phyloP scores from a whole-genome alignment of 768 basidiomycete species.

The Suillus plorans region DNA sequence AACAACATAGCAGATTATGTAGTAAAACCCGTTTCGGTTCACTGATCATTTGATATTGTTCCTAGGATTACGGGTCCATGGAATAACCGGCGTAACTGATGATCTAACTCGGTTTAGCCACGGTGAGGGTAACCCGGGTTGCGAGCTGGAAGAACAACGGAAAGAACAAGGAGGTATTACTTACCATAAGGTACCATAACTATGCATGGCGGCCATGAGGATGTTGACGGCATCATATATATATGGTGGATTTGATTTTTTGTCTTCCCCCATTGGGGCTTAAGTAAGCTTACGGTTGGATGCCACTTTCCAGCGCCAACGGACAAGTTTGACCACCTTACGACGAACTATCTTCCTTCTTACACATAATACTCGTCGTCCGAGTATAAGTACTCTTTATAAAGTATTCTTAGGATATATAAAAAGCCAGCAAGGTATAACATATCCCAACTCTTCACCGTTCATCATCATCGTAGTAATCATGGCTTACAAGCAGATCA shows the following conservation, averaged over 20 bases:
- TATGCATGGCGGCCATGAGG: conserved; percentile 1
- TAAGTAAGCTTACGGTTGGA: neutral
- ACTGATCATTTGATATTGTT: too few relatives aligned
- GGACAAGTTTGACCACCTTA: neutral
- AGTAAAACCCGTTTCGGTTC: too few relatives aligned
- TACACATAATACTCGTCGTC: neutral
- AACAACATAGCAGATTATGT: too few relatives aligned
- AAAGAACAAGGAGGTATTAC: neutral
- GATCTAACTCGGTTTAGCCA: neutral
- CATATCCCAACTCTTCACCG: neutral
- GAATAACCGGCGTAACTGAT: neutral
- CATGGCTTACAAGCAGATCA: conserved; percentile 16
- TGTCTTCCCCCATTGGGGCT: neutral
- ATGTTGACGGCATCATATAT: neutral
- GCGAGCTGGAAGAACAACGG: conserved; percentile 1
- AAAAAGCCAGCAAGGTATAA: neutral
- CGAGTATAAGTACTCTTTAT: neutral
- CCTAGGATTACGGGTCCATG: neutral
- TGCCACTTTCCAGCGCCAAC: neutral
- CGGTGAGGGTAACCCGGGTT: conserved; percentile 2
- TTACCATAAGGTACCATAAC: neutral
- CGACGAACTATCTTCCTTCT: neutral
- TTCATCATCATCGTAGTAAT: neutral
- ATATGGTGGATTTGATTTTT: neutral
- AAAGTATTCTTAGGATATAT: neutral